Evolutionary conservation across 805 yeast species (phyloP), one percentile per base, ranked within the genome.

Genomic region (Candida sonorensis): DNA sequence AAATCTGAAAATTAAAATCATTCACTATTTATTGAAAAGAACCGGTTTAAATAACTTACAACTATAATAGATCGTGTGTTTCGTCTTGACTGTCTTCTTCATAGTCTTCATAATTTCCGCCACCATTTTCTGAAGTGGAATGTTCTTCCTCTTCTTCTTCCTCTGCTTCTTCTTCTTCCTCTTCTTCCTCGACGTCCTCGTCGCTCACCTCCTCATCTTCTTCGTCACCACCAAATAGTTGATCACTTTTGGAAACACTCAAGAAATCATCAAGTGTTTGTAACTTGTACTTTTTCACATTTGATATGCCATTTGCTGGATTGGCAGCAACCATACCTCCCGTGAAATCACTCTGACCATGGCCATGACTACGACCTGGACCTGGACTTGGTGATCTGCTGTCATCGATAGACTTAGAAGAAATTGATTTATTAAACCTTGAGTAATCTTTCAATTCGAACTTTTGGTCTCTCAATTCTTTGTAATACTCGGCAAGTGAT

Each of bases 261-360:
- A 88, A 77, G 53, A 88, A 88, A 40, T 88, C 97, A 49, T 88
- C 97, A 36, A 88, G 59, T 36, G 88, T 81, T 53, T 85, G 94
- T 23, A 82, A 55, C 37, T 73, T 70, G 46, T 75, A 79, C 33
- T 62, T 66, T 41, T 56, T 61, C 19, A 46, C 44, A 13, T 46
- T 41, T 5, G 38, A 20, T 11, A 13, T 12, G 10, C 21, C 22
- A 18, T 10, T 10, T 11, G 7, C 12, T 13, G 17, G 13, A 18
- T 10, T 10, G n/a, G 7, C 12, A 17, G 17, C 17, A 14, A 7
- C 7, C 11, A n/a, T 5, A 6, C 29, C 16, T 7, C 22, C 23
- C 17, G 13, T 12, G 9, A 15, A 11, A 11, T 16, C 9, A 8
- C 30, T 17, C n/a, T 10, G 4, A 11, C 10, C 12, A 10, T 17